A percentile compares a stretch with the other conserved stretches of the same genome.
Evolutionary conservation across 2,329 filamentous ascomycete genomes (phyloP).

Genomic region (Tolypocladium tundrense): DNA sequence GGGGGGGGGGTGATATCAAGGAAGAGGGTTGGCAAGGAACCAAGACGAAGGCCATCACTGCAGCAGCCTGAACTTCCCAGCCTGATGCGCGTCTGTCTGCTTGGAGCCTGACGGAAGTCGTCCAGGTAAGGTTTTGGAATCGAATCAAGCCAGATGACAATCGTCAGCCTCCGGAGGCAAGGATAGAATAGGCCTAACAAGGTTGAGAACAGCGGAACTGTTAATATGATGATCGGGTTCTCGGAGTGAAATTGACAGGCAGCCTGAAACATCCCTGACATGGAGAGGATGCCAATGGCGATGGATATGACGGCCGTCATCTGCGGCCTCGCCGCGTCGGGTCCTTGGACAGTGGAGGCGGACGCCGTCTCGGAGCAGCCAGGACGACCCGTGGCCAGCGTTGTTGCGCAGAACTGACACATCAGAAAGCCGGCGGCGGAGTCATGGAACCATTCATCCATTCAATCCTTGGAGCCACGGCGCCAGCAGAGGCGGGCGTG

Average conservation of each 20-base stretch:
- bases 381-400: not conserved
- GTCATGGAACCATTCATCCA: not conserved
- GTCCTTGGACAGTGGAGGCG: not conserved
- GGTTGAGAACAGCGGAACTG: not conserved
- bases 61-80: not conserved
- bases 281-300: not conserved
- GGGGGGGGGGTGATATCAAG: not conserved
- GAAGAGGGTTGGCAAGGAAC: not conserved
- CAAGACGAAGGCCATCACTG: not conserved
- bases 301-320: not conserved
- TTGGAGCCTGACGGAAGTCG: not conserved
- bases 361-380: not conserved
- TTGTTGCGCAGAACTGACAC: not conserved
- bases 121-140: not conserved
- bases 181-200: no score
- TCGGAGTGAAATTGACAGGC: not conserved
- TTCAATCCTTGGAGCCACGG: not conserved
- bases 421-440: not conserved
- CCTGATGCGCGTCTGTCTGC: not conserved
- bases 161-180: not conserved
- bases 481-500: not conserved
- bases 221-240: not conserved
- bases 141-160: not conserved
- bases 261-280: not conserved
- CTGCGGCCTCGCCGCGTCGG: not conserved